Evolutionary conservation across 805 yeast genomes (phyloP).

Genomic region (Wickerhamiella qilinensis): DNA sequence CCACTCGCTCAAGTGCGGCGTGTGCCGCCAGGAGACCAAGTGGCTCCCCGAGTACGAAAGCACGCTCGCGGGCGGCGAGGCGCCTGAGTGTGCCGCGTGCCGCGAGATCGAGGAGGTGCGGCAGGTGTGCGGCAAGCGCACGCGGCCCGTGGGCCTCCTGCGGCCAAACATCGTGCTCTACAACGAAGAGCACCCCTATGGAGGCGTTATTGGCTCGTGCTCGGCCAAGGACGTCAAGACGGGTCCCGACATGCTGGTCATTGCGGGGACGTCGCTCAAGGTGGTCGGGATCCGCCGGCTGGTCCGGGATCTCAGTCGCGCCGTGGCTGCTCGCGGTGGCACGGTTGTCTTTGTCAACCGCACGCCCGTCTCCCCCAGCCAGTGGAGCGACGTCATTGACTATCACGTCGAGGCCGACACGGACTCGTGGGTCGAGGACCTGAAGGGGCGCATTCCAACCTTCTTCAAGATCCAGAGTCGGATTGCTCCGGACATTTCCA

Average conservation of each 20-base stretch:
- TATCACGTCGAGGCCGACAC: conserved; percentile 69
- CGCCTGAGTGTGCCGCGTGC: conserved; percentile 70
- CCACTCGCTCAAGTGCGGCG: conserved; percentile 58
- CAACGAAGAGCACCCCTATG: conserved; percentile 86
- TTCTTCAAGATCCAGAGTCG: conserved; percentile 38
- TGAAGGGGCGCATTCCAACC: conserved; percentile 40
- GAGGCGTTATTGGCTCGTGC: conserved; percentile 63
- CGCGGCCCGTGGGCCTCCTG: conserved; percentile 57
- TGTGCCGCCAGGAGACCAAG: conserved; percentile 38
- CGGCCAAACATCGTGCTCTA: conserved; percentile 84
- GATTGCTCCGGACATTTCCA: no score
- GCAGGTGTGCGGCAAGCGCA: conserved; percentile 52
- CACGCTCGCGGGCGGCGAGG: conserved; percentile 39
- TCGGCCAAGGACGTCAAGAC: conserved; percentile 41
- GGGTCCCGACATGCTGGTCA: conserved; percentile 64
- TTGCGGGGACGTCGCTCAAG: conserved; percentile 83
- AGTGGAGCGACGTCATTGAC: conserved; percentile 63
- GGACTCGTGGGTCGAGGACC: conserved; percentile 55
- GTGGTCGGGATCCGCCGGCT: conserved; percentile 79
- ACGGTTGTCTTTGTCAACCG: conserved; percentile 62
- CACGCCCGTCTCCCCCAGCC: conserved; percentile 35
- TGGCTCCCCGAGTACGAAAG: conserved; percentile 45
- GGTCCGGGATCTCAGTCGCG: conserved; percentile 50
- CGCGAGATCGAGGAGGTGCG: conserved; percentile 38
- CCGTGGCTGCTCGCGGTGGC: conserved; percentile 58